A percentile compares a stretch with the other conserved stretches of the same genome.
Conservation (phyloP, 306 rosid genomes). For the Pterocarpus santalinus region DNA sequence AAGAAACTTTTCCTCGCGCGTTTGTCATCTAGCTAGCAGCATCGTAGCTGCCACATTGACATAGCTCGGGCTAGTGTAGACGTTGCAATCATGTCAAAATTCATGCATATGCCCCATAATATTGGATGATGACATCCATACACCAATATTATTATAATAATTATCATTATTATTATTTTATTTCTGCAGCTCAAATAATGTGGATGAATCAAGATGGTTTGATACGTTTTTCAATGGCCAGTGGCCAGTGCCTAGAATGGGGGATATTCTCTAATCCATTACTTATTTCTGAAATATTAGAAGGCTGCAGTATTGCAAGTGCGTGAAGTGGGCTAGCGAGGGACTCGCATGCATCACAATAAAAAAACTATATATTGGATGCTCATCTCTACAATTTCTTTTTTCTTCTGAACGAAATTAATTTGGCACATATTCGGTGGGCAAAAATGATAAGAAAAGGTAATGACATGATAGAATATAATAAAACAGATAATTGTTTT, state of each 20-base stretch:
- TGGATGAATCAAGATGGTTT: background rate
- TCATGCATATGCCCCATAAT: too few relatives aligned
- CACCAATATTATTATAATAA: background rate
- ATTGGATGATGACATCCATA: background rate
- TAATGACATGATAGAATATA: background rate
- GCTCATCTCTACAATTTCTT: background rate
- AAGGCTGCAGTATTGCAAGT: background rate
- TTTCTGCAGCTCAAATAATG: background rate
- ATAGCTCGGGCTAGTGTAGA: too few relatives aligned
- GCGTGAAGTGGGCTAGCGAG: background rate
- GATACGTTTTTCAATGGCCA: background rate
- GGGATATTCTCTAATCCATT: background rate
- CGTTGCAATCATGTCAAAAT: too few relatives aligned
- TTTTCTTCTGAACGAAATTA: constrained; percentile 7
- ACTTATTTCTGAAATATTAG: background rate
- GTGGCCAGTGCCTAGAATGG: background rate
- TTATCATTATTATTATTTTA: background rate
- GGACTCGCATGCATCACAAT: background rate
- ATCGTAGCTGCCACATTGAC: too few relatives aligned
- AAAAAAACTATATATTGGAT: background rate
- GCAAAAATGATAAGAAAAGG: constrained; percentile 17
- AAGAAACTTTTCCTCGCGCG: too few relatives aligned
- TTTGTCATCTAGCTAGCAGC: too few relatives aligned
- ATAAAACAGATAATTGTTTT: background rate
- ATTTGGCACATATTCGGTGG: constrained; percentile 56